Evolutionary conservation across 805 yeast species (phyloP).

Genomic region (Suhomyces emberorum): DNA sequence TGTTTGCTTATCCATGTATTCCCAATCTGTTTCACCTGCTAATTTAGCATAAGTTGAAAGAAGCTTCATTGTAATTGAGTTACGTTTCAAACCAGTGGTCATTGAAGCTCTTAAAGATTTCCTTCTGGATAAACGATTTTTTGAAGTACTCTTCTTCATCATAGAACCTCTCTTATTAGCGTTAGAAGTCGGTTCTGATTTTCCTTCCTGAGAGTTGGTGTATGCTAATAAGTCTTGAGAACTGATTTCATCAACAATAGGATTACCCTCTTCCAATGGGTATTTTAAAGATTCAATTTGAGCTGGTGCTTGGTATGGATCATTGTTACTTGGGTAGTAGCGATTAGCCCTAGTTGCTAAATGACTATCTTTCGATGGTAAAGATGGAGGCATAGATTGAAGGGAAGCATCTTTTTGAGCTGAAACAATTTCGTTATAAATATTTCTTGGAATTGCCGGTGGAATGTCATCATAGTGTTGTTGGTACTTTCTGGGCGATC

Average conservation of each 20-base stretch:
- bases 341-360: slow-evolving; percentile 6
- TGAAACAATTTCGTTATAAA: slow-evolving; percentile 40
- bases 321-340: slow-evolving; percentile 3
- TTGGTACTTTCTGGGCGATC: slow-evolving; percentile 22
- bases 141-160: slow-evolving; percentile 21
- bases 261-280: slow-evolving; percentile 10
- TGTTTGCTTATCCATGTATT: slow-evolving; percentile 66
- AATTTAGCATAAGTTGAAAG: slow-evolving; percentile 72
- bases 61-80: slow-evolving; percentile 68
- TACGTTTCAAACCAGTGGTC: slow-evolving; percentile 53
- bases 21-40: slow-evolving; percentile 63
- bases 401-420: slow-evolving; percentile 28
- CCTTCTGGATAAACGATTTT: slow-evolving; percentile 30
- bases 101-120: slow-evolving; percentile 38
- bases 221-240: slow-evolving; percentile 23
- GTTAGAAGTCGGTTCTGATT: background rate
- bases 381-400: slow-evolving; percentile 35
- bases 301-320: slow-evolving; percentile 1
- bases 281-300: slow-evolving; percentile 4
- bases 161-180: slow-evolving; percentile 29
- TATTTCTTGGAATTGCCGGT: slow-evolving; percentile 39
- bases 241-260: slow-evolving; percentile 18
- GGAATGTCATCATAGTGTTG: slow-evolving; percentile 13
- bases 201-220: slow-evolving; percentile 20
- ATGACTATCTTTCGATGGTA: slow-evolving; percentile 37